phyloP scores from a whole-genome alignment of 2,329 filamentous ascomycete species.

The Exophiala alcalophila region DNA sequence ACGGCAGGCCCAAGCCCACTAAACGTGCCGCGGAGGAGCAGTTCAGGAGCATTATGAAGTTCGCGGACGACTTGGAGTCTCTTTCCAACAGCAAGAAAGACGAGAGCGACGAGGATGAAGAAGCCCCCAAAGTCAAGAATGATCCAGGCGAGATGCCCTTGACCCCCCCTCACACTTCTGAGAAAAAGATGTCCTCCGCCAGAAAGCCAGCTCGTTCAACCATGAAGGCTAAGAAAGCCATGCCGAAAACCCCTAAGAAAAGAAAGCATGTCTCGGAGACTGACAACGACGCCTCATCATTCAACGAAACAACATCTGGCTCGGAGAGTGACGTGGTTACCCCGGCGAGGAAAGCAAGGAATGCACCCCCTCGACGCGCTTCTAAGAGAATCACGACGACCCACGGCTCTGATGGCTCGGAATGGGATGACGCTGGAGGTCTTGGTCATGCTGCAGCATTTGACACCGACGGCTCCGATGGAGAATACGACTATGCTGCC shows the following conservation, averaged over 20 bases:
- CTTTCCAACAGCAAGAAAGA: background rate
- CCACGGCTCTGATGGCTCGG: background rate
- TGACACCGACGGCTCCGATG: background rate
- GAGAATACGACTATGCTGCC: conserved; percentile 2
- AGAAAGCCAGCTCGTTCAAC: background rate
- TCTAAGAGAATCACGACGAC: background rate
- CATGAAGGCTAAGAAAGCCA: background rate
- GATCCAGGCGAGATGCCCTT: background rate
- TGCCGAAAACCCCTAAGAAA: background rate
- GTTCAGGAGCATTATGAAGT: background rate
- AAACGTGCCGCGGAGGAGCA: background rate
- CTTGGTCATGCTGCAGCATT: background rate
- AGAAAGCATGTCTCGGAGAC: too few relatives aligned
- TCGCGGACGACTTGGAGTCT: background rate
- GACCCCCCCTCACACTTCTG: background rate
- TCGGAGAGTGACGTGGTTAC: background rate
- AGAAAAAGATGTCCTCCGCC: background rate
- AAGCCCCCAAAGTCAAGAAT: background rate
- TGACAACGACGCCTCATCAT: background rate
- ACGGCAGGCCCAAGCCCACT: background rate
- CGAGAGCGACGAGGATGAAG: background rate
- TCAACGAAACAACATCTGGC: conserved; percentile 3
- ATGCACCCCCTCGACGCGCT: background rate
- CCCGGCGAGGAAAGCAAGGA: background rate
- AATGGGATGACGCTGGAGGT: background rate